Evolutionary conservation across 805 yeast species (phyloP).

Genomic region (Lachancea lanzarotensis): DNA sequence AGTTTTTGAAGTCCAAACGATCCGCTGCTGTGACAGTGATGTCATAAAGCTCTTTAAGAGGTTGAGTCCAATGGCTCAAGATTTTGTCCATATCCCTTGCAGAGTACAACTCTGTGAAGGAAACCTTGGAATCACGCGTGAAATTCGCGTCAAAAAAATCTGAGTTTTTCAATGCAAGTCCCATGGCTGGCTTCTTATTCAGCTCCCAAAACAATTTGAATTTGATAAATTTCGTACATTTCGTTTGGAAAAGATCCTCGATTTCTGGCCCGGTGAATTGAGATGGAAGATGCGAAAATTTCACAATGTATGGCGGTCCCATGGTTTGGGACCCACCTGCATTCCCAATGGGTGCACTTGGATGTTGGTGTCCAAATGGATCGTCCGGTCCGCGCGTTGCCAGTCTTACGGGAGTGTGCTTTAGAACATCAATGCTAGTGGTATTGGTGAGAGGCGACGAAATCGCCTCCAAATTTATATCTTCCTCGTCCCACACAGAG

Average conservation of each 20-base stretch:
- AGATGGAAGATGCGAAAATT: slow-evolving; percentile 54
- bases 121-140: slow-evolving; percentile 44
- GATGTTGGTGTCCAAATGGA: slow-evolving; percentile 11
- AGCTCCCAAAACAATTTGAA: slow-evolving; percentile 58
- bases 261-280: slow-evolving; percentile 44
- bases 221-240: slow-evolving; percentile 52
- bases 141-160: slow-evolving; percentile 50
- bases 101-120: slow-evolving; percentile 44
- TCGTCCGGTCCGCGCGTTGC: slow-evolving; percentile 9
- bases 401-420: slow-evolving; percentile 11
- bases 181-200: slow-evolving; percentile 57
- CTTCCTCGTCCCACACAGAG: slow-evolving; percentile 32
- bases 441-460: slow-evolving; percentile 23
- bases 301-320: slow-evolving; percentile 59
- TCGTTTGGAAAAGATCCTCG: slow-evolving; percentile 54
- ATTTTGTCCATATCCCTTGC: slow-evolving; percentile 34
- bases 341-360: slow-evolving; percentile 1
- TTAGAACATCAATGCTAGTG: slow-evolving; percentile 27
- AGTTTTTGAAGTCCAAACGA: slow-evolving; percentile 35
- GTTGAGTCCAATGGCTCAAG: slow-evolving; percentile 25
- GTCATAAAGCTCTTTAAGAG: slow-evolving; percentile 33
- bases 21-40: slow-evolving; percentile 34
- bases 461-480: slow-evolving; percentile 29
- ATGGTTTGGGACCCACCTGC: slow-evolving; percentile 8
- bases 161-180: slow-evolving; percentile 43